Conservation (phyloP, 345 rosid species). For the Rubroshorea leprosula region DNA sequence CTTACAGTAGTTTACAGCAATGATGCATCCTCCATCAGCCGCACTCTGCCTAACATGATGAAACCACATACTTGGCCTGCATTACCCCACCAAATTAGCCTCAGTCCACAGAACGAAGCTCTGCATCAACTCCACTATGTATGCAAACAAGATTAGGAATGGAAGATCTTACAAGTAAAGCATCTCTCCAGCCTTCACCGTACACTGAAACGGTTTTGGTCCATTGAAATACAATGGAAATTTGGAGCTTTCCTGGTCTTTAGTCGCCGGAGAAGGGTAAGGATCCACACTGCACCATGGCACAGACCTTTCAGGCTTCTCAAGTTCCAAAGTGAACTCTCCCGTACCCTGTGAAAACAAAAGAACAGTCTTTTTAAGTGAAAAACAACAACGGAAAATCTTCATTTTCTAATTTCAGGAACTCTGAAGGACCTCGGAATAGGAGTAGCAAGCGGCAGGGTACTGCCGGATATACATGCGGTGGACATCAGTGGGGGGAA, state of each 20-base stretch:
- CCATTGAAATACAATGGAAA: constrained; percentile 73
- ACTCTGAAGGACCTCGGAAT: constrained; percentile 23
- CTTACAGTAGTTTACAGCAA: constrained; percentile 88
- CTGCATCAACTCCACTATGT: neutral
- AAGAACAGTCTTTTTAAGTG: neutral
- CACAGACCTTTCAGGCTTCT: constrained; percentile 47
- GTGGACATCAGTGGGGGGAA: constrained; percentile 83
- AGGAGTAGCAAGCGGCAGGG: constrained; percentile 62
- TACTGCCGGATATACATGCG: constrained; percentile 63
- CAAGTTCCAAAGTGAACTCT: constrained; percentile 55
- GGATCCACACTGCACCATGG: constrained; percentile 92
- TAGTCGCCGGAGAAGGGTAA: constrained; percentile 41
- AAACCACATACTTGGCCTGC: constrained; percentile 99
- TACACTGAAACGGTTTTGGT: constrained; percentile 65
- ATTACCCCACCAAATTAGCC: constrained; percentile 16
- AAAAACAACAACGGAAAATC: neutral
- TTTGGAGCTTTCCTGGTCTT: constrained; percentile 39
- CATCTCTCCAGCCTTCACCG: constrained; percentile 77
- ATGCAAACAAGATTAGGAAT: neutral
- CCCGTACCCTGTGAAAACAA: constrained; percentile 38
- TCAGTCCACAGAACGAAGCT: neutral
- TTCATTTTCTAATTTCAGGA: neutral
- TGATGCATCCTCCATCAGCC: constrained; percentile 58
- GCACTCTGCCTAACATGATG: constrained; percentile 86
- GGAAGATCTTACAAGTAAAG: constrained; percentile 65